Evolutionary conservation across 805 yeast species (phyloP), one percentile per base, ranked within the genome.

Genomic region (Pichia rugopelliculosa): DNA sequence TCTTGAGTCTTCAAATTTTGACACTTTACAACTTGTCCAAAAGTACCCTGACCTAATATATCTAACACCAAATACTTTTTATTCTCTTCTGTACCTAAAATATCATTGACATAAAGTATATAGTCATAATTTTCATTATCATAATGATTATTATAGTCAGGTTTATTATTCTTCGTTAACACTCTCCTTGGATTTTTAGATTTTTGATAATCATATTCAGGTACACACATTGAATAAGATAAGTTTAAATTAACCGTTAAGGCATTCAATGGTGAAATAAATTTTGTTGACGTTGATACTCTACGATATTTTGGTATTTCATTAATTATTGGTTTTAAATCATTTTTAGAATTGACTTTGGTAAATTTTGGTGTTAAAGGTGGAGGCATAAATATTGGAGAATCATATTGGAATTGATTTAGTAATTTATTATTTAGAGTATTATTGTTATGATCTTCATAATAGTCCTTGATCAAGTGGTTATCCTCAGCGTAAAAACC

Each of bases 21-120:
- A 67, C 97, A 91, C 67, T 91, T 93, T 38, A 90, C 95, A 41
- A 93, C 99, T 68, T 93, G 98, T 10, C 99, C 99, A 72, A 93
- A 93, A 1, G 99, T 90, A 3, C 99, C 99, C 52, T 90, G 91
- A 0, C 99, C 99, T 38, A 93, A 67, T 15, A 93, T 74, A 64
- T 91, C 98, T 49, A 93, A 69, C 6, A 93, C 96, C 59, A 93
- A 73, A 62, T 90, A 91, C 60, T 87, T 85, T 46, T 90, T 73
- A 49, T 87, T 90, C 54, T 87, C 93, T 56, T 84, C 87, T 4
- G 79, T 74, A 6, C 99, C 98, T 37, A 93, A 69, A 22, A 93
- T 81, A 62, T 95, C 99, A 64, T 95, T 93, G 21, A 93, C 99
- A 56, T 89, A 91, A 18, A 95, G 69, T 47, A 93, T 91, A 61